A percentile compares a stretch with the other conserved stretches of the same genome.
These are phyloP conservation scores for Phaffomyces opuntiae DNA, from an alignment of 805 yeast species.

Conservation along the genomic window DNA sequence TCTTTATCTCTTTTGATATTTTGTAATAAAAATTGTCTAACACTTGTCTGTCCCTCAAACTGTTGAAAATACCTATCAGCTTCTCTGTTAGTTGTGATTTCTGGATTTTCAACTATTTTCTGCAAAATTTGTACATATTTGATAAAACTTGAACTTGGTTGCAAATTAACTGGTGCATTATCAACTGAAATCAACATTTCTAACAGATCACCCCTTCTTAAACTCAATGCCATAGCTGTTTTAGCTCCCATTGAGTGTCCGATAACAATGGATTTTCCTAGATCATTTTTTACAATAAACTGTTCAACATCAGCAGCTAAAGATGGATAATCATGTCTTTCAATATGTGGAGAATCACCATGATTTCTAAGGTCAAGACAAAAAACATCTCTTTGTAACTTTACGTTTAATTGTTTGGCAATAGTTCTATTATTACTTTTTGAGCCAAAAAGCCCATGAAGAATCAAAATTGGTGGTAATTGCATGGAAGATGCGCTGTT, in stretches of 20 bases:
- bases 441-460: slow-evolving; percentile 89
- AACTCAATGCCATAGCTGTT: slow-evolving; percentile 79
- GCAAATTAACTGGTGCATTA: slow-evolving; percentile 75
- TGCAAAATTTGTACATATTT: slow-evolving; percentile 59
- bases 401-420: slow-evolving; percentile 48
- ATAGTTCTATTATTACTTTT: slow-evolving; percentile 75
- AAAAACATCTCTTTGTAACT: slow-evolving; percentile 50
- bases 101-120: slow-evolving; percentile 42
- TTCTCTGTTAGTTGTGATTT: slow-evolving; percentile 47
- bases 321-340: slow-evolving; percentile 68
- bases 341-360: slow-evolving; percentile 82
- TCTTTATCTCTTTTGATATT: slow-evolving; percentile 46
- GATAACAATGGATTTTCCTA: slow-evolving; percentile 48
- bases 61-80: slow-evolving; percentile 58
- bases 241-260: slow-evolving; percentile 96
- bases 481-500: slow-evolving; percentile 19
- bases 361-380: slow-evolving; percentile 82
- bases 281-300: slow-evolving; percentile 40
- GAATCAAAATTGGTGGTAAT: slow-evolving; percentile 58
- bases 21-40: slow-evolving; percentile 74
- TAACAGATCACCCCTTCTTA: slow-evolving; percentile 58
- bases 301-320: slow-evolving; percentile 80
- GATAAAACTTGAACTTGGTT: slow-evolving; percentile 53
- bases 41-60: slow-evolving; percentile 51
- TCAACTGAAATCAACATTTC: slow-evolving; percentile 71